Percentiles rank a stretch among this genome's conserved stretches.
Evolutionary conservation across 2,329 filamentous ascomycete genomes (phyloP).

Genomic region (Aureobasidium sp.): DNA sequence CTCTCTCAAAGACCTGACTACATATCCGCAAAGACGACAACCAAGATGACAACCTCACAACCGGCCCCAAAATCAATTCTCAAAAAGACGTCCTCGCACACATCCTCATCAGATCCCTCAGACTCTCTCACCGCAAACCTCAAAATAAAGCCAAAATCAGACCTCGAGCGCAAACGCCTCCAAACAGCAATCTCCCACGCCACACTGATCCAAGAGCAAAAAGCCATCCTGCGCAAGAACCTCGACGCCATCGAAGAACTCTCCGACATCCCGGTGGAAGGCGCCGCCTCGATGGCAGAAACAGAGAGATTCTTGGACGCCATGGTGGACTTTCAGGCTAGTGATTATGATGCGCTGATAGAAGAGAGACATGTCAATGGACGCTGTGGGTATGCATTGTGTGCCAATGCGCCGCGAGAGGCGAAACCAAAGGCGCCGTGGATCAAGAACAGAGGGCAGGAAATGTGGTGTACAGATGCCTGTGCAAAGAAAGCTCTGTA

Average conservation of each 20-base stretch:
- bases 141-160: constrained; percentile 21
- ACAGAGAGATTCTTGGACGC: constrained; percentile 56
- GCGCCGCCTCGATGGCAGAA: constrained; percentile 50
- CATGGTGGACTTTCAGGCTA: constrained; percentile 70
- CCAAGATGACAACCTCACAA: neutral
- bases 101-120: constrained; percentile 14
- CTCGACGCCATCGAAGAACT: constrained; percentile 65
- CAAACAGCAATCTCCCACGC: constrained; percentile 77
- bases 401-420: constrained; percentile 53
- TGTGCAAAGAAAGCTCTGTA: constrained; percentile 78
- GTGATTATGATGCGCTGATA: constrained; percentile 83
- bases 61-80: constrained; percentile 42
- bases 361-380: constrained; percentile 80
- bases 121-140: neutral
- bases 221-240: constrained; percentile 68
- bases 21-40: neutral
- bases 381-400: constrained; percentile 79
- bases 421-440: constrained; percentile 46
- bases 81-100: constrained; percentile 30
- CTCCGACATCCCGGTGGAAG: constrained; percentile 53
- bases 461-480: constrained; percentile 77
- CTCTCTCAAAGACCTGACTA: neutral
- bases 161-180: constrained; percentile 35
- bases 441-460: constrained; percentile 65
- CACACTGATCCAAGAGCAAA: constrained; percentile 71